Evolutionary conservation across 768 basidiomycete species (phyloP).

Genomic region (Auricularia cornea): DNA sequence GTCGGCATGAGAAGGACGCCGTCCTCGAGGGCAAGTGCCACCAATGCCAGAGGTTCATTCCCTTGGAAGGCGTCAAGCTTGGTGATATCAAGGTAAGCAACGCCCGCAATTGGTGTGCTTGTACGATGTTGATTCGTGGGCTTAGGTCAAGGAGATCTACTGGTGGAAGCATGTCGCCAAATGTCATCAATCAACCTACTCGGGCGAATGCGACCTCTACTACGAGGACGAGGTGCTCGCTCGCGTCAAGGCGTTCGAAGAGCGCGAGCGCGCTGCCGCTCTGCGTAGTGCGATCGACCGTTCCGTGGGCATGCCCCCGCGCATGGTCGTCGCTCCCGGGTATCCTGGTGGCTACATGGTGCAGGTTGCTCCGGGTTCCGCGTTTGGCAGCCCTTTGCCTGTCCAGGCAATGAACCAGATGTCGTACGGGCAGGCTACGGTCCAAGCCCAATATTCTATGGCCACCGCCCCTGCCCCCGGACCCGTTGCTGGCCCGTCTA

Average conservation of each 20-base stretch:
- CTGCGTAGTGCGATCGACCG: not conserved
- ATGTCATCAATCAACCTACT: constrained; percentile 55
- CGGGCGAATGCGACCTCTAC: constrained; percentile 51
- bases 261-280: not conserved
- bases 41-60: constrained; percentile 64
- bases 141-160: constrained; percentile 62
- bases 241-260: constrained; percentile 4
- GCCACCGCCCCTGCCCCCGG: too few species aligned
- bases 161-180: constrained; percentile 84
- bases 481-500: too few species aligned
- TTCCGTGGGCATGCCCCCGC: too few species aligned
- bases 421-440: not conserved
- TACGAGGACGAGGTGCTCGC: constrained; percentile 39
- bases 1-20: constrained; percentile 49
- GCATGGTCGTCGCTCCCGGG: too few species aligned
- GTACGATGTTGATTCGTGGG: not conserved
- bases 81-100: constrained; percentile 56
- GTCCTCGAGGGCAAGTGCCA: constrained; percentile 73
- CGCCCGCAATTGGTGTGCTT: not conserved
- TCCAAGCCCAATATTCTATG: too few species aligned
- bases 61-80: constrained; percentile 65
- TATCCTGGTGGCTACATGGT: too few species aligned
- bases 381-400: not conserved
- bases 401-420: not conserved
- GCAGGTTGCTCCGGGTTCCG: not conserved